Conservation (phyloP, 139 green algal genomes). For the Penium margaritaceum region DNA sequence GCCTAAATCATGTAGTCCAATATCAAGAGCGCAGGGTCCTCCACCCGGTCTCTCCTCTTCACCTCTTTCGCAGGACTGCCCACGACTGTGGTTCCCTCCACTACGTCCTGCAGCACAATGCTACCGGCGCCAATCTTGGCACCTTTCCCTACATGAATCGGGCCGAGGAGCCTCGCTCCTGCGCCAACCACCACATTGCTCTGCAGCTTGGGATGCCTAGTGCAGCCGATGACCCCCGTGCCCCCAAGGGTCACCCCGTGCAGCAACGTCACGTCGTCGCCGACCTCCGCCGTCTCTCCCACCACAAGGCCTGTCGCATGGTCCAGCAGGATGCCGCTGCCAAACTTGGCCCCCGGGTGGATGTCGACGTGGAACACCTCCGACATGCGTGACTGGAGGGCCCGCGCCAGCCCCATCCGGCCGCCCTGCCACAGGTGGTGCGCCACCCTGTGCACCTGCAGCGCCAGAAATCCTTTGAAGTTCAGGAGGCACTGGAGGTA, state of each 20-base stretch:
- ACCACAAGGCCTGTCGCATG: constrained; percentile 54
- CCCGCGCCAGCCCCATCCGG: constrained; percentile 40
- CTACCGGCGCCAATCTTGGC: constrained; percentile 51
- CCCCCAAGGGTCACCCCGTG: constrained; percentile 54
- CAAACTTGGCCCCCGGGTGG: constrained; percentile 47
- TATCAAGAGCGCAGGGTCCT: too few species aligned
- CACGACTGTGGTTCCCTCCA: constrained; percentile 56
- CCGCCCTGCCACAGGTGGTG: constrained; percentile 47
- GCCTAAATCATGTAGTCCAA: too few species aligned
- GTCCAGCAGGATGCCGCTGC: constrained; percentile 46
- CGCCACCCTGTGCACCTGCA: constrained; percentile 50
- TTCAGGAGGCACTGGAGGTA: constrained; percentile 51
- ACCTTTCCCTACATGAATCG: constrained; percentile 51
- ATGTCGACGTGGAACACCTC: constrained; percentile 52
- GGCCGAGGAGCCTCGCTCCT: constrained; percentile 42
- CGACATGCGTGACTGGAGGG: constrained; percentile 45
- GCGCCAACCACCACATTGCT: constrained; percentile 52
- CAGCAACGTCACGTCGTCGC: constrained; percentile 54
- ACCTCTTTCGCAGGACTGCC: constrained; percentile 37
- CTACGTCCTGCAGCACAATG: constrained; percentile 50
- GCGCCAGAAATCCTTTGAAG: constrained; percentile 57
- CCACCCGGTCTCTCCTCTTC: constrained; percentile 9
- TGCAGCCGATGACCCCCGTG: constrained; percentile 29
- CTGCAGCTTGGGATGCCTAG: constrained; percentile 52
- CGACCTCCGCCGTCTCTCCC: constrained; percentile 53